A percentile compares a stretch with the other conserved stretches of the same genome.
phyloP scores from a whole-genome alignment of 1,139 yeast species.

The Scheffersomyces titani region DNA sequence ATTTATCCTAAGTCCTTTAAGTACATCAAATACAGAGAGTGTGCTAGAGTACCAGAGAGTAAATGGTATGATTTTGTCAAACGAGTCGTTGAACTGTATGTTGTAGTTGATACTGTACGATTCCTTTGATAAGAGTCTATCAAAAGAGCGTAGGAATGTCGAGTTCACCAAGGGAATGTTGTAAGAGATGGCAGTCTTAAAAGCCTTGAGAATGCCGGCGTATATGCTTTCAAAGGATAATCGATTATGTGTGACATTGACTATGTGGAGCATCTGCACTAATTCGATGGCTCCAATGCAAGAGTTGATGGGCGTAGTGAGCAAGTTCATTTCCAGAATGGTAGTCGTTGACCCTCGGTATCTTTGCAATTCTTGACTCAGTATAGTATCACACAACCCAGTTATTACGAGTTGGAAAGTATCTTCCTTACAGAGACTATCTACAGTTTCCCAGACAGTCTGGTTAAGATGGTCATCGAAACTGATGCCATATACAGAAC shows the following conservation, averaged over 20 bases:
- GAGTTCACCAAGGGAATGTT: constrained; percentile 34
- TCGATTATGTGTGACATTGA: constrained; percentile 14
- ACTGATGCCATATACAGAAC: constrained; percentile 51
- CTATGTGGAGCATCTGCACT: constrained; percentile 21
- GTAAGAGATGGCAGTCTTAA: constrained; percentile 22
- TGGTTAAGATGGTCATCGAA: constrained; percentile 38
- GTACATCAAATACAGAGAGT: constrained; percentile 42
- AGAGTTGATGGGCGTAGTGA: constrained; percentile 26
- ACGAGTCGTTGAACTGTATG: constrained; percentile 12
- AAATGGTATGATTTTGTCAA: constrained; percentile 34
- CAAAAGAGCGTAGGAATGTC: constrained; percentile 33
- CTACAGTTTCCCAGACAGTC: constrained; percentile 37
- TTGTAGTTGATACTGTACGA: constrained; percentile 19
- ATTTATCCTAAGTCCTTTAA: constrained; percentile 19
- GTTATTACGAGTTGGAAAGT: constrained; percentile 20
- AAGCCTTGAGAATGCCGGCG: constrained; percentile 25
- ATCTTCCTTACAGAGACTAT: constrained; percentile 21
- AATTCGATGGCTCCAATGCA: constrained; percentile 52
- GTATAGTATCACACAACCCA: constrained; percentile 26
- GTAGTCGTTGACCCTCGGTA: constrained; percentile 9
- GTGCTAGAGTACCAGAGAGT: constrained; percentile 52
- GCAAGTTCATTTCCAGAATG: constrained; percentile 1
- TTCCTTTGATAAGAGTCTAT: constrained; percentile 33
- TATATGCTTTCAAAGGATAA: constrained; percentile 21
- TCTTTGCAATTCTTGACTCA: constrained; percentile 26